Conservation (phyloP, 139 green algal genomes). For the Eudorina sp. region DNA sequence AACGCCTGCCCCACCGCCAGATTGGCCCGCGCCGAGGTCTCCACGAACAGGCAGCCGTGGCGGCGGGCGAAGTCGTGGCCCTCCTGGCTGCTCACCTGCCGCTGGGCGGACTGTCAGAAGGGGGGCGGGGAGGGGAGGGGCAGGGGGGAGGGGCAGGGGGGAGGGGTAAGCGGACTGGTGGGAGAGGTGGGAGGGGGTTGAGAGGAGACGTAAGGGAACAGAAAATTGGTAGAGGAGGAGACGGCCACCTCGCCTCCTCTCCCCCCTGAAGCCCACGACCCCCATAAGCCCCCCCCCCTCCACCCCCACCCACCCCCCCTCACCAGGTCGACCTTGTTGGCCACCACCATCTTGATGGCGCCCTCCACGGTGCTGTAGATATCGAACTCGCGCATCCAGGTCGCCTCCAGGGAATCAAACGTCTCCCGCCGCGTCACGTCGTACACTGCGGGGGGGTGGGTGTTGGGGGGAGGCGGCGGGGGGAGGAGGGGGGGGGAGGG, state of each 20-base stretch:
- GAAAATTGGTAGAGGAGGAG: background rate
- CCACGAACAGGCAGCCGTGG: slow-evolving; percentile 94
- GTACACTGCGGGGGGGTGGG: slow-evolving; percentile 74
- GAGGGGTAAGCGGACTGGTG: background rate
- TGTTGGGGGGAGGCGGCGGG: background rate
- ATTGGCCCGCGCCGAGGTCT: slow-evolving; percentile 92
- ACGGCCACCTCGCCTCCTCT: background rate
- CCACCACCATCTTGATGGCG: slow-evolving; percentile 95
- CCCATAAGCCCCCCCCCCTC: background rate
- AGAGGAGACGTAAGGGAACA: background rate
- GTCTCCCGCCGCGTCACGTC: slow-evolving; percentile 93
- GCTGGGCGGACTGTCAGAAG: background rate
- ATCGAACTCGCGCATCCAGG: slow-evolving; percentile 96
- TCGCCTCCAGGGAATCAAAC: slow-evolving; percentile 88
- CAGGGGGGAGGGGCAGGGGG: background rate
- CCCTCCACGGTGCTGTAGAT: slow-evolving; percentile 94
- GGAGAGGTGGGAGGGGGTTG: background rate
- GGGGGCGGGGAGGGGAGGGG: background rate
- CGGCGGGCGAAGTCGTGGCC: slow-evolving; percentile 83
- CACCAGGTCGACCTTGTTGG: slow-evolving; percentile 95
- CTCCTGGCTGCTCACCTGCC: slow-evolving; percentile 84
- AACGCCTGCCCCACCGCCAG: slow-evolving; percentile 71
- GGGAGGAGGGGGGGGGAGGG: no score
- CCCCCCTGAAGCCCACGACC: no score
- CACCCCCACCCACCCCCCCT: background rate